Evolutionary conservation across 176 grass and related monocot genomes (phyloP).

Genomic region (Bothriochloa decipiens): DNA sequence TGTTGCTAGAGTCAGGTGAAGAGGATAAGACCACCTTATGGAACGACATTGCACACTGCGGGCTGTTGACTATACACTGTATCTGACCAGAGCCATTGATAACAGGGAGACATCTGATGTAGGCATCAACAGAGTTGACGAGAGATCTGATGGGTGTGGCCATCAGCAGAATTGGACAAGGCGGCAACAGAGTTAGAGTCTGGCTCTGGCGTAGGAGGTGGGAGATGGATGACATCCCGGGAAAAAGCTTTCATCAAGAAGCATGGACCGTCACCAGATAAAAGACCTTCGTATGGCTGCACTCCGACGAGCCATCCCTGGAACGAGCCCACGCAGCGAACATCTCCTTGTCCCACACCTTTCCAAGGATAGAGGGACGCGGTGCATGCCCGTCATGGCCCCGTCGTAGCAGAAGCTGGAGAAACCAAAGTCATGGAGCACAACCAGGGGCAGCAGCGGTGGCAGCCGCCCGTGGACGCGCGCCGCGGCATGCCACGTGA

Average conservation of each 20-base stretch:
- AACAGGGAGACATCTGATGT: background rate
- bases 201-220: background rate
- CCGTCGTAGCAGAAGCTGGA: no score
- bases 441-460: no score
- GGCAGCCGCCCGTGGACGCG: no score
- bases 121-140: background rate
- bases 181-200: no score
- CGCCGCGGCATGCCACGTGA: no score
- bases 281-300: background rate
- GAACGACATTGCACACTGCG: background rate
- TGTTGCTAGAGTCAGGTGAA: constrained; percentile 22
- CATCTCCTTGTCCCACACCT: background rate
- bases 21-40: background rate
- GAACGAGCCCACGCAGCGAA: background rate
- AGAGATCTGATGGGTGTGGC: background rate
- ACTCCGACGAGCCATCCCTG: background rate
- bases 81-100: background rate
- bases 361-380: background rate
- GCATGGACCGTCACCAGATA: background rate
- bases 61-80: background rate
- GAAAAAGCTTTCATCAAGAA: background rate
- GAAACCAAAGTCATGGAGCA: no score
- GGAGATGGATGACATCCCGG: background rate
- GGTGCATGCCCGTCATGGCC: no score
- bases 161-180: background rate